Evolutionary conservation across 768 basidiomycete species (phyloP), one percentile per base, ranked within the genome.

Genomic region (Candolleomyces aberdarensis): DNA sequence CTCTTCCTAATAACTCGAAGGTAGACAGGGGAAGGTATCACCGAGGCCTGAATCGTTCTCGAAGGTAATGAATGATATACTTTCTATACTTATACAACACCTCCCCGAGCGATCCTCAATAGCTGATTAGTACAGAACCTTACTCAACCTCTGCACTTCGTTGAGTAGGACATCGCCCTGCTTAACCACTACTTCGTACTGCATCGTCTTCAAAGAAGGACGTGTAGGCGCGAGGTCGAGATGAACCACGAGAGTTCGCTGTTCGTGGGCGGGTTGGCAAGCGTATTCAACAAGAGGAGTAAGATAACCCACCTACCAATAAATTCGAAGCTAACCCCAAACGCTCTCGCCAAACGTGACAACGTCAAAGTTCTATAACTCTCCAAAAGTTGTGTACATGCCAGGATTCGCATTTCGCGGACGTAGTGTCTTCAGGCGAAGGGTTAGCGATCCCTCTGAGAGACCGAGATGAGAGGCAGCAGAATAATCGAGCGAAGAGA

Each of bases 241-340:
- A 99, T 98, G 78, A 98, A 96, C 6, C 88, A 84, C 32, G 93
- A 92, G 40, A 98, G 80, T 69, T 99, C 96, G 66, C 93, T 95
- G 64, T 3, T 26, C 26, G 3, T 26, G 41, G 22, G 19, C 15
- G 46, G 41, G 31, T 48, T 49, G 49, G 48, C 5, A 3, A 17
- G 22, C 7, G 15, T 43, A 11, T 57, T 36, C 6, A 3, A 10
- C 9, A 22, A 17, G 57, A 32, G 7, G 32, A 48, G 51, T 47
- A 54, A 41, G n/a, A 39, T 51, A 44, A 80, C 91, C 44, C 67
- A 89, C 92, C 76, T 86, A 72, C 97, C 96, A 41, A 98, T 85
- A 69, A 95, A 98, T 8, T 87, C 87, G 29, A 88, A 82, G 50
- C 86, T 86, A 40, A 98, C 96, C 22, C 96, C 96, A 64, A 98